Base-by-base conservation (phyloP, 108 stramenopile genomes). In the Parietichytrium sp. region DNA sequence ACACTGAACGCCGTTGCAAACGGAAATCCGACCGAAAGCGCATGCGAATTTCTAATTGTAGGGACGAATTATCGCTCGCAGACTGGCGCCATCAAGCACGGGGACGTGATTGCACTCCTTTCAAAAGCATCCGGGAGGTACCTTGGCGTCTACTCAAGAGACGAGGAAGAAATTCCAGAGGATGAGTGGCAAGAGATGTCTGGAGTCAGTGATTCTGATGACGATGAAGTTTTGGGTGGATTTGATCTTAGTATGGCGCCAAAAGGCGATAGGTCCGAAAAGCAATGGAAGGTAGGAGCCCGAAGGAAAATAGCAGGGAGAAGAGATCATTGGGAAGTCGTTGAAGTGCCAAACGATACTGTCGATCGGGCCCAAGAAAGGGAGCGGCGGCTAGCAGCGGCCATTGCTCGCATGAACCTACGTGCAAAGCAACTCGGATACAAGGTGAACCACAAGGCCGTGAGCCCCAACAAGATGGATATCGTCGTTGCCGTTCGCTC, bases 281-380 rank as follows among this genome's bases (percentile, higher is more conserved):
- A 33, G 10, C 61, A 72, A 42, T 72, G 61, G 61, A 6, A 47
- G 3, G 61, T 72, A 23, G 10, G 23, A 16, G 38, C 61, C 13
- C 61, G 61, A 25, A 33, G 61, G 23, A 72, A 72, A 42, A 42
- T 72, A 10, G 61, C 61, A 7, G 20, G 61, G 8, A 33, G 61
- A 8, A 33, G 61, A n/a, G 61, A 72, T 8, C 61, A 72, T n/a
- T 72, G 61, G 61, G 42, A 45, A 45, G 61, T 72, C 6, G 61
- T 72, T n/a, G 61, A 72, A 1, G 45, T 72, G 15, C 38, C 36
- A 72, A 72, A 72, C 42, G 61, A 72, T 10, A 72, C 61, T 0
- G 45, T 2, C 0, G 61, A 72, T 27, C 61, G 61, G 38, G 42
- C 42, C 0, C n/a, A 33, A 7, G 61, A 72, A 2, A 33, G 61